These are phyloP conservation scores for Pterocarpus santalinus DNA, from an alignment of 306 rosid species.

Conservation along the genomic window DNA sequence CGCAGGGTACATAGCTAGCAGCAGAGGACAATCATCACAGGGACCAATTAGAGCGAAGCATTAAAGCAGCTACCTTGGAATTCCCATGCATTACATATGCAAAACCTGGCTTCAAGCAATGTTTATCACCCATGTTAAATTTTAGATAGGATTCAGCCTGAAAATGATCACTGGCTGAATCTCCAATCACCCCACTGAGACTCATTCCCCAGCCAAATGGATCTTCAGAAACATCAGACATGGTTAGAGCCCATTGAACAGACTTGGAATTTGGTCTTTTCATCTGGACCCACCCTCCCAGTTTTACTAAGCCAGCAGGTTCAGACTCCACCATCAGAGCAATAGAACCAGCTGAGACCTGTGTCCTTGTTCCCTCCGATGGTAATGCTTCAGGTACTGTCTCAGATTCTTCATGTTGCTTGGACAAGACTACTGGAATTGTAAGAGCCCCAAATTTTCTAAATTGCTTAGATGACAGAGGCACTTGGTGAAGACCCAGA, in stretches of 20 bases:
- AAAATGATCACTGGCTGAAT: conserved; percentile 61
- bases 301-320: conserved; percentile 65
- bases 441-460: conserved; percentile 61
- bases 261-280: conserved; percentile 54
- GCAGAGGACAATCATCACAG: conserved; percentile 51
- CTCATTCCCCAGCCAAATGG: conserved; percentile 83
- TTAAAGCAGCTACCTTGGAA: conserved; percentile 61
- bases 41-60: conserved; percentile 84
- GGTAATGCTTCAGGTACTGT: conserved; percentile 49
- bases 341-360: conserved; percentile 55
- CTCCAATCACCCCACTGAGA: conserved; percentile 66
- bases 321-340: conserved; percentile 75
- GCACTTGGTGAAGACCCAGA: conserved; percentile 69
- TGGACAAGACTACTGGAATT: conserved; percentile 54
- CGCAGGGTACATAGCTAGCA: not conserved
- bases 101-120: conserved; percentile 85
- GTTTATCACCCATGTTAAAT: conserved; percentile 65
- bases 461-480: conserved; percentile 50
- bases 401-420: conserved; percentile 50
- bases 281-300: conserved; percentile 93
- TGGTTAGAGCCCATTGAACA: conserved; percentile 68
- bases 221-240: conserved; percentile 79
- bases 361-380: conserved; percentile 40
- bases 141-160: conserved; percentile 81
- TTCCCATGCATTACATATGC: conserved; percentile 66